These are phyloP conservation scores for Globisporangium viniferum DNA, from an alignment of 352 stramenopile genomes.

Conservation along the genomic window DNA sequence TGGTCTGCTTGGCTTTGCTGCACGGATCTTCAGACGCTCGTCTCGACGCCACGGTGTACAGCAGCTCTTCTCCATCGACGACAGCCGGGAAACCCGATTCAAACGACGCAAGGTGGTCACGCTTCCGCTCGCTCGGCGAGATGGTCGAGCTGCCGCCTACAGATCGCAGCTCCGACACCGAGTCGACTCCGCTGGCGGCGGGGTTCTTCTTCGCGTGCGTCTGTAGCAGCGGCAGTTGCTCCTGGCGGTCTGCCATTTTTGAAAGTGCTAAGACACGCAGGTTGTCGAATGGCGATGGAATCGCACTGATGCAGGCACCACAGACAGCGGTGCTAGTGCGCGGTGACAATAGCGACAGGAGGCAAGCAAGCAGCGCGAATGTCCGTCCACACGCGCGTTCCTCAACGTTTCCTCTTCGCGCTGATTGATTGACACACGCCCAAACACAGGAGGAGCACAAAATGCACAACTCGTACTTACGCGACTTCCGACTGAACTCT, in stretches of 20 bases:
- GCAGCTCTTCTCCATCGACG: constrained; percentile 21
- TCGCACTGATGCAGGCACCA: not conserved
- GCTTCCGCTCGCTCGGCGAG: constrained; percentile 4
- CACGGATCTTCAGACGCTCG: constrained; percentile 9
- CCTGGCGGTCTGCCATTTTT: not conserved
- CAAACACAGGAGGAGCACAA: not conserved
- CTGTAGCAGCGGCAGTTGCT: constrained; percentile 11
- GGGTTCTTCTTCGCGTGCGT: not conserved
- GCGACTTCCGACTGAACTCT: not conserved
- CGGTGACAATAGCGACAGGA: not conserved
- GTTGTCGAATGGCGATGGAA: not conserved
- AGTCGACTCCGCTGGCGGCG: not conserved
- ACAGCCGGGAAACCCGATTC: constrained; percentile 19
- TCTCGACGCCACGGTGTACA: constrained; percentile 5
- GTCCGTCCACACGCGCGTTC: not conserved
- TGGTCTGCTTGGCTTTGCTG: constrained; percentile 17
- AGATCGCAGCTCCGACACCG: not conserved
- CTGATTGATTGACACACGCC: not conserved
- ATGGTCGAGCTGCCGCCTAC: not conserved
- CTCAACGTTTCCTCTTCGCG: not conserved
- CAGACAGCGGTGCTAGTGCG: not conserved
- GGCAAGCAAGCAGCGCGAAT: not conserved
- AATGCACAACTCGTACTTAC: not conserved
- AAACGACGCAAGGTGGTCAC: constrained; percentile 22
- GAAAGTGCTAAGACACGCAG: not conserved